phyloP scores from a whole-genome alignment of 2,329 filamentous ascomycete species.

The Escovopsis sp. region DNA sequence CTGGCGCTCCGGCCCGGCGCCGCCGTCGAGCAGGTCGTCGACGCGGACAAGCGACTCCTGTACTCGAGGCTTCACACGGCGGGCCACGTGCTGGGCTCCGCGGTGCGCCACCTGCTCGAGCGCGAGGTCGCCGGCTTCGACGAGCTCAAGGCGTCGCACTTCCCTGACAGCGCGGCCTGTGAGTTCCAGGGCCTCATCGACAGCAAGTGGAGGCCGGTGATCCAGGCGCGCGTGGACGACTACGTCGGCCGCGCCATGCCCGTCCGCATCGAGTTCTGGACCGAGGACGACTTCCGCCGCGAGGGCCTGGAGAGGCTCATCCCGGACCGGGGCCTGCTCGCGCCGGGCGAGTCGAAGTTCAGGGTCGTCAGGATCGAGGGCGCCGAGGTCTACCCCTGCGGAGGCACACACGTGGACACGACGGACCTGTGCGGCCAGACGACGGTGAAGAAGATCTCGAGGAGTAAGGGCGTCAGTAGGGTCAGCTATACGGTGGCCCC shows the following conservation, averaged over 20 bases:
- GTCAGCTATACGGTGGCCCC: constrained; percentile 30
- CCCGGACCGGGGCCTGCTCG: constrained; percentile 30
- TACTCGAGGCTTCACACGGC: constrained; percentile 60
- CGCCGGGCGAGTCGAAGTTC: constrained; percentile 38
- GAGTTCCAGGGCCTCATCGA: constrained; percentile 57
- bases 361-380: constrained; percentile 56
- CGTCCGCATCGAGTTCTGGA: constrained; percentile 51
- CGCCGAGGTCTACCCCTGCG: constrained; percentile 57
- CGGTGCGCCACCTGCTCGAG: constrained; percentile 44
- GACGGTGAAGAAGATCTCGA: constrained; percentile 51
- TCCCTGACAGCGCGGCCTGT: constrained; percentile 50
- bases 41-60: constrained; percentile 43
- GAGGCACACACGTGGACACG: constrained; percentile 55
- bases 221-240: constrained; percentile 47
- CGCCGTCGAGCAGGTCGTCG: constrained; percentile 40
- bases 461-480: constrained; percentile 47
- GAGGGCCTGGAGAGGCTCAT: constrained; percentile 41
- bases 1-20: constrained; percentile 1
- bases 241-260: constrained; percentile 40
- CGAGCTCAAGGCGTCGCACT: constrained; percentile 59
- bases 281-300: constrained; percentile 43
- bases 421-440: constrained; percentile 45
- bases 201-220: constrained; percentile 43
- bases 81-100: constrained; percentile 56
- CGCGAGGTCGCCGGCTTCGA: constrained; percentile 38